Conservation (phyloP, 2,329 filamentous ascomycete genomes). For the Knufia petricola region DNA sequence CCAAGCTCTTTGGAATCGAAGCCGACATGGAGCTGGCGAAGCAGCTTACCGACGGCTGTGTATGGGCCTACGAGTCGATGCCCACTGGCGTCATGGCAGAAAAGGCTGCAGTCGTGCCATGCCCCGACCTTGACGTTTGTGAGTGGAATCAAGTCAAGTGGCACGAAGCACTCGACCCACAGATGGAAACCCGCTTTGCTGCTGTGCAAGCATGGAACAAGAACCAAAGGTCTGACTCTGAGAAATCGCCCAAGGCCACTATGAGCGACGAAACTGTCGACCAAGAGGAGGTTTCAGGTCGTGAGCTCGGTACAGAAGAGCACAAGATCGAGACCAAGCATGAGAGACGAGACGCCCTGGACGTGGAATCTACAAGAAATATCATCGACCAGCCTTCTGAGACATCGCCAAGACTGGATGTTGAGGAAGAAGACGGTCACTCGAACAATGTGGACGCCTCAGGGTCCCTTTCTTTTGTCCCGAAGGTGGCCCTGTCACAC, state of each 20-base stretch:
- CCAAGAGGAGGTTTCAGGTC: not conserved
- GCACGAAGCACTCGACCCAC: conserved; percentile 34
- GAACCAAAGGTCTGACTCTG: conserved; percentile 18
- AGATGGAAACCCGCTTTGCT: conserved; percentile 19
- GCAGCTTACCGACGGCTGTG: conserved; percentile 50
- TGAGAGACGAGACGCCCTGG: not conserved
- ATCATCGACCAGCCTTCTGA: not conserved
- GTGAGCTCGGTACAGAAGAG: not conserved
- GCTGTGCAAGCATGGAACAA: conserved; percentile 19
- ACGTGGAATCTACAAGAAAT: not conserved
- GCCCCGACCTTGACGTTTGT: conserved; percentile 36
- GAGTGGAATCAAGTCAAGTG: conserved; percentile 46
- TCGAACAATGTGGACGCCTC: not conserved
- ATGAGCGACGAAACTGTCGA: not conserved
- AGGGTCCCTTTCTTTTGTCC: conserved; percentile 12
- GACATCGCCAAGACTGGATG: not conserved
- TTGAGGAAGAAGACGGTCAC: conserved; percentile 7
- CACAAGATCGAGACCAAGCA: not conserved
- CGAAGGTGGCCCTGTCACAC: conserved; percentile 28
- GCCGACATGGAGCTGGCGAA: conserved; percentile 47
- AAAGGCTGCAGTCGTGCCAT: conserved; percentile 44
- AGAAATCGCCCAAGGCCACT: conserved; percentile 8
- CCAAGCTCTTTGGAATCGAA: conserved; percentile 46
- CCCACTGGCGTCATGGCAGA: conserved; percentile 55
- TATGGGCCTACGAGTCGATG: conserved; percentile 52